These are phyloP conservation scores for Dactylellina drechsleri DNA, from an alignment of 2,329 filamentous ascomycete species.

Conservation along the genomic window DNA sequence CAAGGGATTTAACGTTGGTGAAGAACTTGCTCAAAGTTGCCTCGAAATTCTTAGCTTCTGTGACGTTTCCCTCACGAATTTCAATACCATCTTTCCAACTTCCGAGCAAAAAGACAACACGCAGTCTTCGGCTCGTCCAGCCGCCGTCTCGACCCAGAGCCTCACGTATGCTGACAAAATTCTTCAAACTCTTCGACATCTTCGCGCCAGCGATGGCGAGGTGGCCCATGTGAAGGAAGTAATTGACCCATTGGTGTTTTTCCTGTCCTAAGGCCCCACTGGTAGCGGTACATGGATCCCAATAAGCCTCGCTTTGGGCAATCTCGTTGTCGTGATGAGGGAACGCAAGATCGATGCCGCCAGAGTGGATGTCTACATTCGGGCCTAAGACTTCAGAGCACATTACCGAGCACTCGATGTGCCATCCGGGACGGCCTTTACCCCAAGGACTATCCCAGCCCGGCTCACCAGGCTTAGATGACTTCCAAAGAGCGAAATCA, in stretches of 20 bases:
- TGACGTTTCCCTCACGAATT: constrained; percentile 83
- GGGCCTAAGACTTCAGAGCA: constrained; percentile 85
- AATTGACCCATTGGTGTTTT: constrained; percentile 82
- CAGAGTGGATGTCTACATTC: constrained; percentile 90
- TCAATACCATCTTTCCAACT: constrained; percentile 92
- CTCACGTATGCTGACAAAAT: constrained; percentile 91
- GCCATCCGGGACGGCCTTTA: constrained; percentile 88
- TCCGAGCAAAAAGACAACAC: constrained; percentile 87
- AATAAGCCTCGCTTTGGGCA: constrained; percentile 90
- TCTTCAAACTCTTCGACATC: constrained; percentile 96
- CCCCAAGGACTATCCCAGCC: constrained; percentile 91
- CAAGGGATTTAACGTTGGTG: constrained; percentile 66
- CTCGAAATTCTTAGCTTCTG: constrained; percentile 81
- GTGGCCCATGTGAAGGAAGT: constrained; percentile 96
- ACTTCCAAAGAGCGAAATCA: constrained; percentile 95
- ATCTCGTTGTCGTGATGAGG: constrained; percentile 94
- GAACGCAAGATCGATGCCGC: constrained; percentile 89
- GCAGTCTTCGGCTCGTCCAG: constrained; percentile 81
- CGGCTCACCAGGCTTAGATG: constrained; percentile 89
- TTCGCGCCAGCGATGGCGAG: constrained; percentile 88
- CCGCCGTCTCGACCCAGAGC: constrained; percentile 70
- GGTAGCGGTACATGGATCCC: constrained; percentile 61
- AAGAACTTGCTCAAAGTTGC: constrained; percentile 77
- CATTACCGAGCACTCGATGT: constrained; percentile 98
- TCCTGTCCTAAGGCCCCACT: constrained; percentile 59